phyloP scores from a whole-genome alignment of 1,139 yeast species.

The Yamadazyma trypodendri region DNA sequence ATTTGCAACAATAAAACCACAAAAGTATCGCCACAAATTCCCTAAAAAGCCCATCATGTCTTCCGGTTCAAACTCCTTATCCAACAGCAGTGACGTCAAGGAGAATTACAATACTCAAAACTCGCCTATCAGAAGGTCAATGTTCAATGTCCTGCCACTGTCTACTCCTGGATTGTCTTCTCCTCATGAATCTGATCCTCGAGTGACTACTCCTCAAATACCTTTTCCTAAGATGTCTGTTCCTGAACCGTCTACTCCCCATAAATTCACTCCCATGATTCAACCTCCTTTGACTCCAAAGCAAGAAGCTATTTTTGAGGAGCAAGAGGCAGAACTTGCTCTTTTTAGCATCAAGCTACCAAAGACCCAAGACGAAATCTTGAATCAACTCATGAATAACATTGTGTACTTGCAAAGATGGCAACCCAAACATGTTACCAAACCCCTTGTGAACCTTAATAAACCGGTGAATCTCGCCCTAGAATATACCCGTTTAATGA shows the following conservation, averaged over 20 bases:
- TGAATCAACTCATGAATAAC: conserved; percentile 2
- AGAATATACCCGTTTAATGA: conserved; percentile 9
- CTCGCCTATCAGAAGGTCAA: conserved; percentile 12
- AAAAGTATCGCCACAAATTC: background rate
- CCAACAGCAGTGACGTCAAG: conserved; percentile 3
- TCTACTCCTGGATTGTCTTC: too few relatives aligned
- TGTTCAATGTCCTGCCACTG: background rate
- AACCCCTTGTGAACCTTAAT: conserved; percentile 1
- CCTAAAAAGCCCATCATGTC: background rate
- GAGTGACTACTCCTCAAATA: too few relatives aligned
- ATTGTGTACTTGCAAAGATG: conserved; percentile 3
- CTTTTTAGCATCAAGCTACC: background rate
- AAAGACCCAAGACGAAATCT: background rate
- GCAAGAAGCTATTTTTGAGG: too few relatives aligned
- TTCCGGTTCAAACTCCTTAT: background rate
- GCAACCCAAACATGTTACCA: conserved; percentile 2
- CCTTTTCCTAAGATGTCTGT: too few relatives aligned
- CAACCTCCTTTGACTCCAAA: too few relatives aligned
- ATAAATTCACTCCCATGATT: too few relatives aligned
- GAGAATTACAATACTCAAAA: conserved; percentile 10
- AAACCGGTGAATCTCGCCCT: conserved; percentile 7
- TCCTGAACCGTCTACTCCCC: too few relatives aligned
- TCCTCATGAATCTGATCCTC: too few relatives aligned
- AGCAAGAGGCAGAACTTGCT: background rate
- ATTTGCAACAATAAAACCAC: too few relatives aligned